Conservation (phyloP, 2,329 filamentous ascomycete genomes). For the Trichoderma arundinaceum region DNA sequence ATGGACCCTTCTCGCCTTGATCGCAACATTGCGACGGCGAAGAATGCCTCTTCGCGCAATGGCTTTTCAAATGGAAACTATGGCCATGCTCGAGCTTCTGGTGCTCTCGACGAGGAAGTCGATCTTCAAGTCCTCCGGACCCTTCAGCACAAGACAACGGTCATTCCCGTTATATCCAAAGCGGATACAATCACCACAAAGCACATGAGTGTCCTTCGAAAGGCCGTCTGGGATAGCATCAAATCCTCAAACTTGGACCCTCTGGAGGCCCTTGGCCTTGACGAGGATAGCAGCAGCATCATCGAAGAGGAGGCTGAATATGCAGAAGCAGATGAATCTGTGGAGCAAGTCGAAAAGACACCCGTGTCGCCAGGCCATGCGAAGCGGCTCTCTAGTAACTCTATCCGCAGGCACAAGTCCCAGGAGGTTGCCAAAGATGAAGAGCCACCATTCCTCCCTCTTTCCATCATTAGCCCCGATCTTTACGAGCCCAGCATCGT, state of each 20-base stretch:
- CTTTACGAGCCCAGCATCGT: constrained; percentile 80
- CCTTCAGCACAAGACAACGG: constrained; percentile 90
- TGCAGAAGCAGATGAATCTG: constrained; percentile 40
- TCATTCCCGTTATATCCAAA: constrained; percentile 94
- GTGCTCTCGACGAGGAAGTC: constrained; percentile 82
- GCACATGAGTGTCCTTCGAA: constrained; percentile 92
- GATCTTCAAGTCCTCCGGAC: constrained; percentile 89
- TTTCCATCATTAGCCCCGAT: constrained; percentile 94
- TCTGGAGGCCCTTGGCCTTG: constrained; percentile 81
- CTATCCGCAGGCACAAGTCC: constrained; percentile 53
- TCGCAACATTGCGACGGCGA: constrained; percentile 73
- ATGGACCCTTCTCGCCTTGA: constrained; percentile 88
- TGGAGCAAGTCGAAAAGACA: constrained; percentile 40
- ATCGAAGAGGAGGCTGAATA: constrained; percentile 58
- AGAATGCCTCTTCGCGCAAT: constrained; percentile 50
- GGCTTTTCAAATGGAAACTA: constrained; percentile 57
- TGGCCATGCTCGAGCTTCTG: constrained; percentile 54
- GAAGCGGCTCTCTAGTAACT: constrained; percentile 55
- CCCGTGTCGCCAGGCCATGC: constrained; percentile 46
- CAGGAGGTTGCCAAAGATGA: constrained; percentile 53
- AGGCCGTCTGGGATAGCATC: constrained; percentile 85
- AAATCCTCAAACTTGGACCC: constrained; percentile 87
- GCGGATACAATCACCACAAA: constrained; percentile 95
- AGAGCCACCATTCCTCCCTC: constrained; percentile 75
- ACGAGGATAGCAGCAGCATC: constrained; percentile 73